Conservation (phyloP, 83 land plant genomes). For the Larix sibirica region DNA sequence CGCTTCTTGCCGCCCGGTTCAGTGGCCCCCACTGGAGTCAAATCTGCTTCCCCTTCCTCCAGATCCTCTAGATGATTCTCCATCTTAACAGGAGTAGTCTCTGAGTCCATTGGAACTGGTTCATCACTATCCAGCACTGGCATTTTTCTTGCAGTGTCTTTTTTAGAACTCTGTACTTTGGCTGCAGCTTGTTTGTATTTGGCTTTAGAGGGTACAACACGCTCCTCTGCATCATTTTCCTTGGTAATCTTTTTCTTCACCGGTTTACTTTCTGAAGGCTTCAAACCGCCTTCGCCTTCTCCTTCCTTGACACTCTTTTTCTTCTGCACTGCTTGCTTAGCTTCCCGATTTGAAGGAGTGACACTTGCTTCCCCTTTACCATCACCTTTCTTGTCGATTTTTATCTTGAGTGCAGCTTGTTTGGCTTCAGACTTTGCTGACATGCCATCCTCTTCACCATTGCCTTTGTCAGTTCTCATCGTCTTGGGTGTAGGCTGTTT, state of each 20-base stretch:
- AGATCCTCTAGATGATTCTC: not conserved
- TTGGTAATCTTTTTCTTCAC: not conserved
- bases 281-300: not conserved
- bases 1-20: not conserved
- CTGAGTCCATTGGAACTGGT: not conserved
- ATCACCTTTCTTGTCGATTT: not conserved
- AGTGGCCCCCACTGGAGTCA: too few relatives aligned
- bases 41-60: not conserved
- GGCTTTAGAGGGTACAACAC: too few relatives aligned
- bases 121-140: not conserved
- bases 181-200: too few relatives aligned
- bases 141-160: too few relatives aligned
- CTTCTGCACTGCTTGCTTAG: not conserved
- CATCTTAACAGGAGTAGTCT: not conserved
- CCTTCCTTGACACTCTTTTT: slow-evolving; percentile 3
- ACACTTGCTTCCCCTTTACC: not conserved
- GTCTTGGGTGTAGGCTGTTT: not conserved
- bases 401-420: not conserved
- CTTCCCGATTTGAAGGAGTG: not conserved
- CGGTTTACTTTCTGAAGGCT: not conserved
- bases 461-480: not conserved
- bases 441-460: not conserved
- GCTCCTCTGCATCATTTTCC: not conserved
- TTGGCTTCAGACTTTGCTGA: not conserved
- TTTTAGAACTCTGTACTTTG: too few relatives aligned